These are phyloP conservation scores for Pleurotus sapidus DNA, from an alignment of 768 basidiomycete genomes.

Conservation along the genomic window DNA sequence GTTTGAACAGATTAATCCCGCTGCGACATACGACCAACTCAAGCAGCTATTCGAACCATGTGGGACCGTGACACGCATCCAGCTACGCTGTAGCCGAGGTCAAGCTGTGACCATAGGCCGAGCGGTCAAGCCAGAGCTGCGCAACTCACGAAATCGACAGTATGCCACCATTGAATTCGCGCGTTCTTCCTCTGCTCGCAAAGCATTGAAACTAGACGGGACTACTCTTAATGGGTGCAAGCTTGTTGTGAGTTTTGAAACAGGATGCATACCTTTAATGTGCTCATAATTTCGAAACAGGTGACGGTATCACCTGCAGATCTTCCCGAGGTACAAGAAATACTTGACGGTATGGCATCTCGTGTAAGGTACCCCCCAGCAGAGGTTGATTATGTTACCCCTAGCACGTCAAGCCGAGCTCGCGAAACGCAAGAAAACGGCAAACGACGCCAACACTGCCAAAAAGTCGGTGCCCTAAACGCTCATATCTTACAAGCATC, in stretches of 20 bases:
- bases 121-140: conserved; percentile 15
- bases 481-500: background rate
- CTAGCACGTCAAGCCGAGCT: background rate
- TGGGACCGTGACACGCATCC: conserved; percentile 30
- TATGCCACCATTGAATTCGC: conserved; percentile 53
- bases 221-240: conserved; percentile 29
- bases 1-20: conserved; percentile 27
- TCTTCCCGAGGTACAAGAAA: conserved; percentile 37
- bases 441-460: background rate
- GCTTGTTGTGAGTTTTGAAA: conserved; percentile 35
- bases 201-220: conserved; percentile 40
- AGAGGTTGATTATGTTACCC: background rate
- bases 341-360: conserved; percentile 14
- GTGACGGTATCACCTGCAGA: conserved; percentile 32
- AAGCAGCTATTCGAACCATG: conserved; percentile 29
- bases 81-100: conserved; percentile 43
- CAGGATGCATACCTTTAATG: background rate
- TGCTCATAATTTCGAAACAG: conserved; percentile 17
- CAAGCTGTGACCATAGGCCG: conserved; percentile 26
- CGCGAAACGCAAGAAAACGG: background rate
- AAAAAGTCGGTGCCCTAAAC: conserved; percentile 7
- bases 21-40: conserved; percentile 31
- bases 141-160: conserved; percentile 32
- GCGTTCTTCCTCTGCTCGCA: conserved; percentile 28
- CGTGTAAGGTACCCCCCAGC: background rate